Conservation (phyloP, 441 rosid species). For the Cnidoscolus chayamansa region DNA sequence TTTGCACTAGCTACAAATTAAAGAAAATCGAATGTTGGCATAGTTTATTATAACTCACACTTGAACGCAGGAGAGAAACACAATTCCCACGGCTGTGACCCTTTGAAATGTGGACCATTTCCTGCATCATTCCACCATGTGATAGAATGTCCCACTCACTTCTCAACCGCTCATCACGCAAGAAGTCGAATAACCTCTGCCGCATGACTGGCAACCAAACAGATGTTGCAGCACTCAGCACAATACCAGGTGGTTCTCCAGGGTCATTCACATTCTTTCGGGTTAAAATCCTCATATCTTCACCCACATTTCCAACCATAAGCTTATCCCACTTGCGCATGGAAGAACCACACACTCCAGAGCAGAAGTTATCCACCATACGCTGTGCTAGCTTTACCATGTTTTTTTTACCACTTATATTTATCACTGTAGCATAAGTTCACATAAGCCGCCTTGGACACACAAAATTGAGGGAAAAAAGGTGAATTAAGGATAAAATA, state of each 20-base stretch:
- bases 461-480: background rate
- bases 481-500: background rate
- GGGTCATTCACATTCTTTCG: constrained; percentile 62
- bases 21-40: background rate
- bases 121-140: constrained; percentile 71
- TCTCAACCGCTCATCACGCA: constrained; percentile 66
- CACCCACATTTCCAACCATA: constrained; percentile 49
- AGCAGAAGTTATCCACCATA: constrained; percentile 71
- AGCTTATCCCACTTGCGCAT: constrained; percentile 60
- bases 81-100: constrained; percentile 65
- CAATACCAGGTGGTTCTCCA: constrained; percentile 75
- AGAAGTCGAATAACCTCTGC: constrained; percentile 62
- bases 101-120: constrained; percentile 70
- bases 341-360: constrained; percentile 66
- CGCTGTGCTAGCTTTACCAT: constrained; percentile 77
- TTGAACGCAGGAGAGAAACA: constrained; percentile 67
- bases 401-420: constrained; percentile 54
- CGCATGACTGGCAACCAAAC: constrained; percentile 69
- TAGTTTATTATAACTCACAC: constrained; percentile 34
- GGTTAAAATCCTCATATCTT: constrained; percentile 65
- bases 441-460: background rate
- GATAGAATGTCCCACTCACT: constrained; percentile 83
- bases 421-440: constrained; percentile 40
- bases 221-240: constrained; percentile 69
- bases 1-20: background rate